phyloP scores from a whole-genome alignment of 208 protist species.

The Crithidia brevicula region DNA sequence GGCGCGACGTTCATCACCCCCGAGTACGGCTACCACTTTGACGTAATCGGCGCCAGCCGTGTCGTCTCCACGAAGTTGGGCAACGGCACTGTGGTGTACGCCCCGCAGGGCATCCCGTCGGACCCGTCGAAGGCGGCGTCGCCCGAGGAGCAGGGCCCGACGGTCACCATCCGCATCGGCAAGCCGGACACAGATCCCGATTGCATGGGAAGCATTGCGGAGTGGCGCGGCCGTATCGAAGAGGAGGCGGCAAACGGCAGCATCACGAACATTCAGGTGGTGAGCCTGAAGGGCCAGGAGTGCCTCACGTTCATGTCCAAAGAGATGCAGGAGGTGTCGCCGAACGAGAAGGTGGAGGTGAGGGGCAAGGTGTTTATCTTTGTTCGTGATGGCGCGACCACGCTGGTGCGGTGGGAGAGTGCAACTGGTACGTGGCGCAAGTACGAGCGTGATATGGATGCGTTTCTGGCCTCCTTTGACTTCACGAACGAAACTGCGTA shows the following conservation, averaged over 20 bases:
- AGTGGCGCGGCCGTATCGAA: constrained; percentile 68
- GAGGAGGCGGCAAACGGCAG: constrained; percentile 50
- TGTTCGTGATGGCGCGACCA: constrained; percentile 62
- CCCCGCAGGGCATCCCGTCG: constrained; percentile 52
- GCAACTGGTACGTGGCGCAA: constrained; percentile 56
- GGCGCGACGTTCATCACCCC: constrained; percentile 52
- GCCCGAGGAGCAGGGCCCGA: constrained; percentile 58
- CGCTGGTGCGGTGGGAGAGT: constrained; percentile 76
- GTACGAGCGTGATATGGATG: constrained; percentile 66
- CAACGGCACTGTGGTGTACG: constrained; percentile 71
- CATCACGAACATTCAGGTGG: constrained; percentile 55
- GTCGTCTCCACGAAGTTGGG: constrained; percentile 73
- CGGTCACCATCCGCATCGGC: constrained; percentile 74
- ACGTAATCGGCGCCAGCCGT: constrained; percentile 52
- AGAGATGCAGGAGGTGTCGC: constrained; percentile 79
- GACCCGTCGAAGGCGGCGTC: constrained; percentile 35
- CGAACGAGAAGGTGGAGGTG: constrained; percentile 62
- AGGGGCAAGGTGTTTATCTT: constrained; percentile 75
- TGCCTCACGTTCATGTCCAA: constrained; percentile 78
- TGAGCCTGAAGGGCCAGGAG: constrained; percentile 39
- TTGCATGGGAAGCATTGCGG: constrained; percentile 65
- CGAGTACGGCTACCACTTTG: constrained; percentile 69
- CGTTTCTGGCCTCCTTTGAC: constrained; percentile 68
- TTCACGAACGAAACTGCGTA: constrained; percentile 34
- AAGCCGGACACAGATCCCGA: constrained; percentile 71